These are phyloP conservation scores for Saturnispora sanitii DNA, from an alignment of 805 yeast species.

Conservation along the genomic window DNA sequence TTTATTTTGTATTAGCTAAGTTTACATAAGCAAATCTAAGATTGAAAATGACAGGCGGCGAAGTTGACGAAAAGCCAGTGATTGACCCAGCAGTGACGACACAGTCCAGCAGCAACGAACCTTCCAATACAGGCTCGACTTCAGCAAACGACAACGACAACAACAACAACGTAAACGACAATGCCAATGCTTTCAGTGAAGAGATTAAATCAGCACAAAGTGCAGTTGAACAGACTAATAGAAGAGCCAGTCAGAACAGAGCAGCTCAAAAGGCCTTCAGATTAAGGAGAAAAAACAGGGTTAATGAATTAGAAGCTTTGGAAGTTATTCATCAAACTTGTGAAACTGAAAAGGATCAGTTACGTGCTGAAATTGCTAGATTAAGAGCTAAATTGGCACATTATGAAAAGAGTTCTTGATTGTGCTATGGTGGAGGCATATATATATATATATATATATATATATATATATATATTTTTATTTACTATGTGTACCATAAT, in stretches of 20 bases:
- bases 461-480: too few species aligned
- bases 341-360: constrained; percentile 53
- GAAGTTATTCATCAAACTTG: constrained; percentile 55
- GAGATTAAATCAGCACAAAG: constrained; percentile 5
- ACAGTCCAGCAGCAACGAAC: too few species aligned
- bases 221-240: constrained; percentile 28
- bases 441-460: too few species aligned
- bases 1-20: not conserved
- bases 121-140: too few species aligned
- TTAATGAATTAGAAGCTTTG: constrained; percentile 68
- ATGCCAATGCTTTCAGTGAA: constrained; percentile 4
- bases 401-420: too few species aligned
- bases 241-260: constrained; percentile 87
- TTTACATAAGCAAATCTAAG: constrained; percentile 7
- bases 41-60: not conserved
- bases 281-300: constrained; percentile 69
- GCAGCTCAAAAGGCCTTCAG: constrained; percentile 89
- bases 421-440: too few species aligned
- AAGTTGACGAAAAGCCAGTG: too few species aligned
- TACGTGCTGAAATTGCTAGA: constrained; percentile 60
- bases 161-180: not conserved
- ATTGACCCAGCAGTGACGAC: too few species aligned
- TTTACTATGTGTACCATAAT: too few species aligned
- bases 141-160: too few species aligned
- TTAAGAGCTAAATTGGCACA: constrained; percentile 34